Conservation (phyloP, 2,329 filamentous ascomycete genomes). For the Phyllosticta ampelicida region DNA sequence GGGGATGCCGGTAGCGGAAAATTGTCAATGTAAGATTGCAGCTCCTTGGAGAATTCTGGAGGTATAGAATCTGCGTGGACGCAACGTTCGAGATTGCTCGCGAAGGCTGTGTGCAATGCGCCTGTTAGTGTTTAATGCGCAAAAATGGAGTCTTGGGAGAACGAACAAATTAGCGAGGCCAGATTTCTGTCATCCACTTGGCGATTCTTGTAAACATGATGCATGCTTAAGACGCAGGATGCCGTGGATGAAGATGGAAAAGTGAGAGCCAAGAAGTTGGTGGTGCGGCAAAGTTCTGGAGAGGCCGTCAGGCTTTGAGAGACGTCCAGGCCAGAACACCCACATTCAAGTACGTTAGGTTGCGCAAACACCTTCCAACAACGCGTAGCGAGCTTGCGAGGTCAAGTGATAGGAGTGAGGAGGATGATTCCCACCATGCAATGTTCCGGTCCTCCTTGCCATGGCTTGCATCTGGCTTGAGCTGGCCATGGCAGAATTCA, state of each 20-base stretch:
- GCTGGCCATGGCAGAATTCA: background rate
- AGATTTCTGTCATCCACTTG: conserved; percentile 26
- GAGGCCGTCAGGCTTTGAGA: too few species aligned
- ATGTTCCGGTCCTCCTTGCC: too few species aligned
- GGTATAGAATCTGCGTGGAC: conserved; percentile 14
- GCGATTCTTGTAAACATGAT: conserved; percentile 4
- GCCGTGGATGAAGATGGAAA: background rate
- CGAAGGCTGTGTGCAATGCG: conserved; percentile 23
- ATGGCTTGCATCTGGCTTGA: too few species aligned
- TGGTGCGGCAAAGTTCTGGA: background rate
- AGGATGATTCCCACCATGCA: too few species aligned
- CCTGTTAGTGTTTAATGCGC: background rate
- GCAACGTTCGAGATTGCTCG: conserved; percentile 18
- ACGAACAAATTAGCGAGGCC: background rate
- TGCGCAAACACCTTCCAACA: too few species aligned
- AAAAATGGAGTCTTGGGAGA: background rate
- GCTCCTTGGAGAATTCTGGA: conserved; percentile 16
- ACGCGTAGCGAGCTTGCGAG: too few species aligned
- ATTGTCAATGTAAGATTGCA: conserved; percentile 34
- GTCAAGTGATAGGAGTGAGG: too few species aligned
- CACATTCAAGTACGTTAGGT: too few species aligned
- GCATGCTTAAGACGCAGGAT: background rate
- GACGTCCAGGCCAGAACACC: too few species aligned
- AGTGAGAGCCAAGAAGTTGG: background rate
- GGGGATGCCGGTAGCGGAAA: conserved; percentile 22